Percentiles rank a stretch among this genome's conserved stretches.
Conservation (phyloP, 345 rosid genomes). For the Streptanthus diversifolius region DNA sequence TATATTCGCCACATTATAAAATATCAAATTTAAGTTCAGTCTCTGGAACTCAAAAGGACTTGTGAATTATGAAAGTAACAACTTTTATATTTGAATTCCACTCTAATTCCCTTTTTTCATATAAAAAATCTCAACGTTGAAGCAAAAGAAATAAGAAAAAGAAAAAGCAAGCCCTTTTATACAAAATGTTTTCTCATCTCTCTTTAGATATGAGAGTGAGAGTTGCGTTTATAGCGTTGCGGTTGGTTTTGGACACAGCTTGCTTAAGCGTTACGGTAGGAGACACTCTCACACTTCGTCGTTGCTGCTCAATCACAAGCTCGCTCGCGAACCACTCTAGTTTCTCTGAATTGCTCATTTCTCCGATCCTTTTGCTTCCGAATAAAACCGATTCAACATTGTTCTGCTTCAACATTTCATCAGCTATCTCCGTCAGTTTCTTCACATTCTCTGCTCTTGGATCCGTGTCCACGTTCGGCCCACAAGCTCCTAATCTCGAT, state of each 20-base stretch:
- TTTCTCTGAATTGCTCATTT: constrained; percentile 72
- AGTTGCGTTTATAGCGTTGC: constrained; percentile 35
- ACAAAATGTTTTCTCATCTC: background rate
- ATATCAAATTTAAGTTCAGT: no score
- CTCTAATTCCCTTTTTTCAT: no score
- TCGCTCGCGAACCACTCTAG: constrained; percentile 83
- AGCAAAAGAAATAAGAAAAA: background rate
- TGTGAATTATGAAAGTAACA: no score
- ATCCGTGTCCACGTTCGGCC: constrained; percentile 62
- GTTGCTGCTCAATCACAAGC: constrained; percentile 82
- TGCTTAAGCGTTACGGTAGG: constrained; percentile 97
- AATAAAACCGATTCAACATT: constrained; percentile 89
- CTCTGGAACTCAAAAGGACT: no score
- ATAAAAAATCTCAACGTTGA: background rate
- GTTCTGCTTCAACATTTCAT: constrained; percentile 93
- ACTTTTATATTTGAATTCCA: no score
- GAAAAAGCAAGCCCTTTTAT: background rate
- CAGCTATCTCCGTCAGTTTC: constrained; percentile 66
- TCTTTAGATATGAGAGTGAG: constrained; percentile 37
- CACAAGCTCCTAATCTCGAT: constrained; percentile 34
- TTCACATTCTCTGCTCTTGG: constrained; percentile 67
- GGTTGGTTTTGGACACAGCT: constrained; percentile 48
- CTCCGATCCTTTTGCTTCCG: constrained; percentile 77
- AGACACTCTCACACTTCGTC: constrained; percentile 80
- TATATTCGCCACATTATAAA: no score